Evolutionary conservation across 2,329 filamentous ascomycete species (phyloP), one percentile per base, ranked within the genome.

Genomic region (Trichoderma semiorbis): DNA sequence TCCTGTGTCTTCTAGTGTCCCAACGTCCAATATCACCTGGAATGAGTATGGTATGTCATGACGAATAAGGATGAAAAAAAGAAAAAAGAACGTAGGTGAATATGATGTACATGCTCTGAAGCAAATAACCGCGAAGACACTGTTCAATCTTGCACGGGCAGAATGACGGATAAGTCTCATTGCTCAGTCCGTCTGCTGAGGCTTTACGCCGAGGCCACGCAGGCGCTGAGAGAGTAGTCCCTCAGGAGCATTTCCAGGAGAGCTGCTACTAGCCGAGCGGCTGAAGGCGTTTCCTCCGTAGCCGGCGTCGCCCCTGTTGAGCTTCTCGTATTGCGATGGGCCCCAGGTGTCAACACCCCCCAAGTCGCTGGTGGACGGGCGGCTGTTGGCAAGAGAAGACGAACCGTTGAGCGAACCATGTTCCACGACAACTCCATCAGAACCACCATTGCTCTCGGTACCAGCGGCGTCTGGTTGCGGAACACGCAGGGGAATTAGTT

Each of bases 171-270:
- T 5, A 53, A 53, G 5, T 53, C 5, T 36, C 18, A 50, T 65
- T 39, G 69, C n/a, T 74, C 72, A 26, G 71, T 57, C 55, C 60
- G 60, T 68, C 16, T 71, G 61, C 10, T 58, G 73, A 26, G 76
- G 76, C 72, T 85, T 80, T 28, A 85, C 84, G 47, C 89, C 91
- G 7, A 93, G 81, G 7, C 89, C 88, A 74, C 89, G 87, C 58
- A 95, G 82, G 71, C 90, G 87, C 78, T 89, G 89, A 12, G 93
- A 93, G 18, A 96, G 82, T 18, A 96, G 80, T 3, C 92, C 89
- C 76, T 93, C 91, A 5, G 88, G 85, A 1, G 81, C 82, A 26
- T 32, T 72, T 26, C 57, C 57, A 2, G 71, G 71, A 14, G 58
- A 70, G n/a, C 80, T 83, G 43, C 82, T 82, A 36, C 78, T 80